These are phyloP conservation scores for Cyberlindnera bimundalis DNA, from an alignment of 805 yeast species.

Conservation along the genomic window DNA sequence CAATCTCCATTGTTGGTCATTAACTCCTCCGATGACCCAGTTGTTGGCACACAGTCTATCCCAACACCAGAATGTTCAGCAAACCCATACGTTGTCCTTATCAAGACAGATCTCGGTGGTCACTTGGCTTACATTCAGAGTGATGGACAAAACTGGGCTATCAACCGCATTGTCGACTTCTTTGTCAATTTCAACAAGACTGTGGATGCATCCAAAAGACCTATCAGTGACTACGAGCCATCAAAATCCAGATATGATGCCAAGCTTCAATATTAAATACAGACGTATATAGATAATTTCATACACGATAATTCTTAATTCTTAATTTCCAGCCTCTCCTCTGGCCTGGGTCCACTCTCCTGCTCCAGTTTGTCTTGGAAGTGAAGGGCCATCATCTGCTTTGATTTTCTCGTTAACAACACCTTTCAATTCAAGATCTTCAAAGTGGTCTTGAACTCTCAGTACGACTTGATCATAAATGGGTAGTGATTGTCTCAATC, in stretches of 20 bases:
- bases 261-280: conserved; percentile 15
- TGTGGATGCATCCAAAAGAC: conserved; percentile 26
- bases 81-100: conserved; percentile 57
- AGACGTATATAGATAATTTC: conserved; percentile 1
- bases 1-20: conserved; percentile 61
- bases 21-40: conserved; percentile 66
- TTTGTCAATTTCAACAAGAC: conserved; percentile 36
- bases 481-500: conserved; percentile 29
- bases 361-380: conserved; percentile 68
- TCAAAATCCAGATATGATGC: conserved; percentile 16
- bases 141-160: conserved; percentile 47
- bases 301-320: neutral
- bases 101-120: conserved; percentile 66
- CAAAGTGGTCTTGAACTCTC: conserved; percentile 36
- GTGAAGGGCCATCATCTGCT: conserved; percentile 18
- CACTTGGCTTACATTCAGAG: conserved; percentile 54
- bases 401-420: no score
- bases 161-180: conserved; percentile 38
- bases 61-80: conserved; percentile 47
- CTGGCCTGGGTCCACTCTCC: conserved; percentile 71
- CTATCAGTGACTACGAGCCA: conserved; percentile 18
- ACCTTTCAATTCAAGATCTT: conserved; percentile 30
- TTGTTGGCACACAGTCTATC: conserved; percentile 47
- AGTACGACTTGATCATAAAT: conserved; percentile 37
- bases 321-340: conserved; percentile 64